Evolutionary conservation across 352 stramenopile genomes (phyloP).

Genomic region (Phytophthora gonapodyides): DNA sequence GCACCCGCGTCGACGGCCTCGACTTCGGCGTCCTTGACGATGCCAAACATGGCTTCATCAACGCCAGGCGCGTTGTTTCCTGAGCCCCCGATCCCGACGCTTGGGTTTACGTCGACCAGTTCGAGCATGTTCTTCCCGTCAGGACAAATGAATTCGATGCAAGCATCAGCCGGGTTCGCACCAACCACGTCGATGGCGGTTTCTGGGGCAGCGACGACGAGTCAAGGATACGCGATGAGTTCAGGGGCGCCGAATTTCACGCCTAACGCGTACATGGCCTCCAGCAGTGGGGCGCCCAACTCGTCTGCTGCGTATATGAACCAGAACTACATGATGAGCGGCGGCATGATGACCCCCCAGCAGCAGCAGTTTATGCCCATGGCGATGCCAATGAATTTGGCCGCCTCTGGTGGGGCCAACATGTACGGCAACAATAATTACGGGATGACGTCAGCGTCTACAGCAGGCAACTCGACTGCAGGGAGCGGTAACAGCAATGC

Average conservation of each 20-base stretch:
- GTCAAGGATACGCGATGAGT: conserved; percentile 44
- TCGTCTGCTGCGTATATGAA: conserved; percentile 44
- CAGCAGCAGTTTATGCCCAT: conserved; percentile 74
- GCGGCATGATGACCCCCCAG: conserved; percentile 52
- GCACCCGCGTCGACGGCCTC: not conserved
- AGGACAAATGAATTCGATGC: conserved; percentile 33
- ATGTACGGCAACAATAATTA: conserved; percentile 60
- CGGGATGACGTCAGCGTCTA: conserved; percentile 36
- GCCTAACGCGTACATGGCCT: conserved; percentile 47
- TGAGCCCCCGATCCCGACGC: conserved; percentile 46
- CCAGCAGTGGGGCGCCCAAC: conserved; percentile 23
- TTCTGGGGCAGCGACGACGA: conserved; percentile 30
- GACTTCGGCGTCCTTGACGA: conserved; percentile 23
- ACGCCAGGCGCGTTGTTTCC: conserved; percentile 46
- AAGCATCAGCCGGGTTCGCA: conserved; percentile 29
- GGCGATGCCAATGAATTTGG: conserved; percentile 57
- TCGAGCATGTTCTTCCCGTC: conserved; percentile 45
- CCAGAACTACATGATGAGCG: conserved; percentile 54
- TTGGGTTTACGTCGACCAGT: conserved; percentile 29
- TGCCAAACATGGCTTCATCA: conserved; percentile 30
- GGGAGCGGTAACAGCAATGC: conserved; percentile 25
- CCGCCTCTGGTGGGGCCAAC: conserved; percentile 22
- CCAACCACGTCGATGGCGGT: conserved; percentile 36
- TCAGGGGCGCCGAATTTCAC: conserved; percentile 39
- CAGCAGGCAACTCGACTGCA: conserved; percentile 18